Evolutionary conservation across 768 basidiomycete genomes (phyloP), one percentile per base, ranked within the genome.

Genomic region (Mycena metata): DNA sequence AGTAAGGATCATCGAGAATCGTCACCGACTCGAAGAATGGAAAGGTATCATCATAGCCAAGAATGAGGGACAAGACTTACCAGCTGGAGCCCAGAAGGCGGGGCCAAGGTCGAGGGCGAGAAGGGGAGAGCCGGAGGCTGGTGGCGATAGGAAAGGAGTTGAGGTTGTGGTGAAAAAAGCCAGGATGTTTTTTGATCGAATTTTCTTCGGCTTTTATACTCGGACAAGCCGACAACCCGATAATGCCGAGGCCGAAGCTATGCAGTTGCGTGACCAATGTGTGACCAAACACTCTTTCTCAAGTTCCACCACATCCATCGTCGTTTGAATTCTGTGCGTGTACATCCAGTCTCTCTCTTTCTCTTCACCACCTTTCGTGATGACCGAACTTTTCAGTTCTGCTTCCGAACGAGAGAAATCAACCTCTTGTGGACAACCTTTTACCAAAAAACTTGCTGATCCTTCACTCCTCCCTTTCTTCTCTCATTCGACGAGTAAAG

Each of bases 371-470:
- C 62, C 8, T 64, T 77, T 51, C 74, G 70, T 84, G 86, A 86
- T 89, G 89, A 86, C 79, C 74, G 68, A 71, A 71, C 72, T 76
- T 80, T 81, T 90, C 90, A 90, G 90, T 92, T 92, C 90, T 92
- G 91, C 91, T 92, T 91, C 91, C 90, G 91, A 91, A 91, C 69
- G 86, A 90, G 85, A 84, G 84, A 69, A 79, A 81, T 80, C 76
- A 87, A 86, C 85, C 89, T 90, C 86, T 91, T 87, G 90, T 91
- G 90, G 90, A 91, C 83, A 90, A 80, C 76, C 76, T 84, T 83
- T 76, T 85, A 84, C 85, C 86, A 86, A 88, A 87, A 85, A 78
- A 77, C 79, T 83, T 81, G 75, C 89, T 90, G 88, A 89, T 73
- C 52, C 52, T 76, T 66, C 73, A 63, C 42, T 67, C 33, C 54